phyloP scores from a whole-genome alignment of 2,329 filamentous ascomycete species.

The Xylariaceae sp. region DNA sequence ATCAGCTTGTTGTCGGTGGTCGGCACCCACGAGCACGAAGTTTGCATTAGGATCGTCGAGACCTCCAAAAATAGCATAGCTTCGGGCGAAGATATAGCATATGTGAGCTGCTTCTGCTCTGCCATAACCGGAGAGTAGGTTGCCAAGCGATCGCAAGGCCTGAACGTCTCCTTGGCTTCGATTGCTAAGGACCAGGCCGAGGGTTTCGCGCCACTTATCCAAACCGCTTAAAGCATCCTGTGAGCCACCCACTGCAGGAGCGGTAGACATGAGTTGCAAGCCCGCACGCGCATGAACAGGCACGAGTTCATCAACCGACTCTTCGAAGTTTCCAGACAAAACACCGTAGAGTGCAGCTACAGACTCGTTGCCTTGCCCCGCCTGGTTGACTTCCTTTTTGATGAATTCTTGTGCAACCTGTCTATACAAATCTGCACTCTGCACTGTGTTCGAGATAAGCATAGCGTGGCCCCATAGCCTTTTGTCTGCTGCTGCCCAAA shows the following conservation, averaged over 20 bases:
- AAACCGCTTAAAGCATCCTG: conserved; percentile 78
- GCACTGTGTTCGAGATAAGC: conserved; percentile 71
- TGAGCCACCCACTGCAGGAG: conserved; percentile 53
- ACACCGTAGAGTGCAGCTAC: conserved; percentile 90
- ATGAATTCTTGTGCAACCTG: conserved; percentile 95
- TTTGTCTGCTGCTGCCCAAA: conserved; percentile 90
- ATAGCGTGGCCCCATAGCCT: conserved; percentile 95
- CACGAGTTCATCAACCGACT: conserved; percentile 93
- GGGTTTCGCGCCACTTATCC: conserved; percentile 90
- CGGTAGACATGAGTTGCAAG: conserved; percentile 83
- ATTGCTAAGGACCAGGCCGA: conserved; percentile 83
- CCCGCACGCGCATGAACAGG: conserved; percentile 88
- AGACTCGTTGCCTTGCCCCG: conserved; percentile 76
- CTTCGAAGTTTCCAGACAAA: conserved; percentile 88
- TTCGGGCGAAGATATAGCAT: conserved; percentile 84
- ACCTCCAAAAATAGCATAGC: conserved; percentile 69
- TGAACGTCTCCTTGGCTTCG: conserved; percentile 74
- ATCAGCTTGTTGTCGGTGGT: conserved; percentile 67
- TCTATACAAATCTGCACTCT: conserved; percentile 78
- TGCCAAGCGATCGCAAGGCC: conserved; percentile 75
- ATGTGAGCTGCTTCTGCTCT: conserved; percentile 88
- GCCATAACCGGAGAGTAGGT: conserved; percentile 78
- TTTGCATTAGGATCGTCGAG: conserved; percentile 74
- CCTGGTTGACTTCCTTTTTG: conserved; percentile 84
- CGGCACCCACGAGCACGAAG: conserved; percentile 80